Evolutionary conservation across 129 eudicot genomes (phyloP).

Genomic region (Heracleum sosnowskyi): DNA sequence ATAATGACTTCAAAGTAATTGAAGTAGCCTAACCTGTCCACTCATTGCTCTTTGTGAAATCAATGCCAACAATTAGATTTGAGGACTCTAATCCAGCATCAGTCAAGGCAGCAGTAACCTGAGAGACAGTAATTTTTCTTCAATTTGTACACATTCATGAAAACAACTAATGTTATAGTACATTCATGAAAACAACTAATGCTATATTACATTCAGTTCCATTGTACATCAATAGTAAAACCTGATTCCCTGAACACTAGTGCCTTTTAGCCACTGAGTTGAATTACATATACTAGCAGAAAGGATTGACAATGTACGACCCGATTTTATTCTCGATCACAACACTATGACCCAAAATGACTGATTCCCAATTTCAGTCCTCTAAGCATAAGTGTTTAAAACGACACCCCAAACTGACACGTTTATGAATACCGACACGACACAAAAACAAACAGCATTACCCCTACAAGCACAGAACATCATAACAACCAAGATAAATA

Average conservation of each 20-base stretch:
- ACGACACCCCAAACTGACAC: background rate
- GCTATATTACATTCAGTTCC: background rate
- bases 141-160: background rate
- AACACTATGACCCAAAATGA: background rate
- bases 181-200: background rate
- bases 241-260: background rate
- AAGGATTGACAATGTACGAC: background rate
- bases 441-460: too few relatives aligned
- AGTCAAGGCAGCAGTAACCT: slow-evolving; percentile 67
- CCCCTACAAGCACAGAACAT: background rate
- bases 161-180: background rate
- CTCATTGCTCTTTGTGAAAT: slow-evolving; percentile 79
- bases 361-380: background rate
- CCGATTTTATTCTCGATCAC: background rate
- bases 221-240: background rate
- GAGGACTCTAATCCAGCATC: slow-evolving; percentile 74
- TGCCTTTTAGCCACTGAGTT: background rate
- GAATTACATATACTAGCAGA: background rate
- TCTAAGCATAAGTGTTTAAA: background rate
- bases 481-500: background rate
- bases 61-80: slow-evolving; percentile 69
- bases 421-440: too few relatives aligned
- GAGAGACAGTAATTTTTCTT: background rate
- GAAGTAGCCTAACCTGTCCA: slow-evolving; percentile 49
- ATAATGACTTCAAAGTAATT: background rate